These are phyloP conservation scores for Wickerhamiella azymoides DNA, from an alignment of 805 yeast species.

Conservation along the genomic window DNA sequence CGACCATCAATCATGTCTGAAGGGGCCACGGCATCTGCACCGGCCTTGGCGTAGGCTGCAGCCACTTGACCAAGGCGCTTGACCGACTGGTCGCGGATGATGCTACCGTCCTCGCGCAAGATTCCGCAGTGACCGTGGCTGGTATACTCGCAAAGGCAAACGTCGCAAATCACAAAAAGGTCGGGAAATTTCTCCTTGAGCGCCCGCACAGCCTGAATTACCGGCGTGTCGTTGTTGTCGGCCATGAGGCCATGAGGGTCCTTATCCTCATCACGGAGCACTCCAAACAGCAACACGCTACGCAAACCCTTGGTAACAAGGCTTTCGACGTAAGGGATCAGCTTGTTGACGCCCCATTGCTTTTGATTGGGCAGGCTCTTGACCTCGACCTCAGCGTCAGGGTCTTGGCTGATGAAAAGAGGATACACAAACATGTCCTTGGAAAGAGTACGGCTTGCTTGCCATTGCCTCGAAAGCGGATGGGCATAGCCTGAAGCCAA, in stretches of 20 bases:
- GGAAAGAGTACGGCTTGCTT: constrained; percentile 63
- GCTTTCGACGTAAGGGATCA: constrained; percentile 54
- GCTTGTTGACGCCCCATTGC: constrained; percentile 69
- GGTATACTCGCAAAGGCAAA: constrained; percentile 92
- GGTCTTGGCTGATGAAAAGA: constrained; percentile 64
- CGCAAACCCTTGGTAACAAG: constrained; percentile 70
- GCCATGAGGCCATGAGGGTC: constrained; percentile 80
- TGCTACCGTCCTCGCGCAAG: constrained; percentile 56
- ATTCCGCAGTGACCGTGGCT: constrained; percentile 97
- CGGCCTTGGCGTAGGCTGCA: constrained; percentile 87
- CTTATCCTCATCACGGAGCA: constrained; percentile 57
- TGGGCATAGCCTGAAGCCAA: constrained; percentile 92
- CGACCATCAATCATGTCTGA: constrained; percentile 98
- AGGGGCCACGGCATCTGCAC: constrained; percentile 92
- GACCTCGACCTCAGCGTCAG: constrained; percentile 64
- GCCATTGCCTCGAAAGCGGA: constrained; percentile 84
- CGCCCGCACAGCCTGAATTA: constrained; percentile 59
- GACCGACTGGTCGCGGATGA: constrained; percentile 62
- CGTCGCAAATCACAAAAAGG: constrained; percentile 82
- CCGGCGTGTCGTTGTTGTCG: constrained; percentile 94
- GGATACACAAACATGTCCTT: constrained; percentile 92
- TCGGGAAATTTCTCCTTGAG: constrained; percentile 59
- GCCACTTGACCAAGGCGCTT: constrained; percentile 87
- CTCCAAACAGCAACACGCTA: constrained; percentile 86
- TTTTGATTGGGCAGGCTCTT: constrained; percentile 77